These are phyloP conservation scores for Cercophora newfieldiana DNA, from an alignment of 495 filamentous ascomycete genomes.

Conservation along the genomic window DNA sequence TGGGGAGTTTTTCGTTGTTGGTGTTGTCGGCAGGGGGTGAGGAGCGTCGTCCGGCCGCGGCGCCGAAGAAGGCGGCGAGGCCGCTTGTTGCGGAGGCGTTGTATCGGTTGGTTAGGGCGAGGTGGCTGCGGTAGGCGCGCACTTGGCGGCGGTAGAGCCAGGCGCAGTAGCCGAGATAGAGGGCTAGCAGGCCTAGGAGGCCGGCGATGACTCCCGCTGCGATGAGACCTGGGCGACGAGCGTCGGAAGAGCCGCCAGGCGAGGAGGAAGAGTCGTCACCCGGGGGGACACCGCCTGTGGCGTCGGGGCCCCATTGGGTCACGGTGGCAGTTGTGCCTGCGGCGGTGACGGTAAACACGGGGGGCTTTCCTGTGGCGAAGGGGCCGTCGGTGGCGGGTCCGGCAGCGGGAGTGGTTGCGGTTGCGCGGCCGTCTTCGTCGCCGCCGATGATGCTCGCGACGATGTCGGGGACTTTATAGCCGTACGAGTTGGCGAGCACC, in stretches of 20 bases:
- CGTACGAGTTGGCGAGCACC: constrained; percentile 57
- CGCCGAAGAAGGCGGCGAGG: constrained; percentile 26
- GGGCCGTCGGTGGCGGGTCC: constrained; percentile 64
- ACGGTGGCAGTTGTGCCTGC: constrained; percentile 59
- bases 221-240: constrained; percentile 55
- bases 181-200: constrained; percentile 55
- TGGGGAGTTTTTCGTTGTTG: constrained; percentile 19
- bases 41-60: neutral
- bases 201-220: constrained; percentile 65
- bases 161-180: constrained; percentile 69
- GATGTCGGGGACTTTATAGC: constrained; percentile 62
- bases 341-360: constrained; percentile 64
- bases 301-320: constrained; percentile 34
- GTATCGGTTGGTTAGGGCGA: constrained; percentile 54
- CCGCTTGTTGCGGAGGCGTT: constrained; percentile 21
- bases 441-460: constrained; percentile 68
- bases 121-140: constrained; percentile 60
- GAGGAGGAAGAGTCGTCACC: neutral
- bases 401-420: constrained; percentile 62
- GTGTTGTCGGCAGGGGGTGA: neutral
- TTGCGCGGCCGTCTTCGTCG: constrained; percentile 59
- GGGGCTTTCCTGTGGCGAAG: constrained; percentile 63
- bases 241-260: constrained; percentile 28
- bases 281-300: constrained; percentile 26
- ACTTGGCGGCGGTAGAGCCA: constrained; percentile 69